Conservation (phyloP, 108 stramenopile genomes). For the Fragilaria crotonensis region DNA sequence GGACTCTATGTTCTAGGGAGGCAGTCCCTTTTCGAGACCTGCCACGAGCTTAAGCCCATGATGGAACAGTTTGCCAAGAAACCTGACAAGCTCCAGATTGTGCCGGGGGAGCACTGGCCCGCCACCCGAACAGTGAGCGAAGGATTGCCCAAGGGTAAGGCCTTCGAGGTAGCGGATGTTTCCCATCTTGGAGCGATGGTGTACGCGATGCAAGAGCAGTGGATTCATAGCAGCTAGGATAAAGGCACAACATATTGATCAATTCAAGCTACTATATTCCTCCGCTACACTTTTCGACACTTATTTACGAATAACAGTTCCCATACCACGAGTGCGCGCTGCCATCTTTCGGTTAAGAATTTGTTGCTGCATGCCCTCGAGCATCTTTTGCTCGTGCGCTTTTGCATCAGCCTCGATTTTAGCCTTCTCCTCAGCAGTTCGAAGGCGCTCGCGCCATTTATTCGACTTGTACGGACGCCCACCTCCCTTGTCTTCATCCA, state of each 20-base stretch:
- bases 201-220: constrained; percentile 67
- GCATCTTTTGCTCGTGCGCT: constrained; percentile 13
- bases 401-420: constrained; percentile 26
- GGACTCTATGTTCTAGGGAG: constrained; percentile 94
- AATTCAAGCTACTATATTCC: too few species aligned
- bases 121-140: constrained; percentile 46
- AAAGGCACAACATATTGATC: too few species aligned
- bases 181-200: constrained; percentile 71
- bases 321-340: constrained; percentile 5
- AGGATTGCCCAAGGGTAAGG: constrained; percentile 25
- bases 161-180: constrained; percentile 68
- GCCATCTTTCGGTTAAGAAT: neutral
- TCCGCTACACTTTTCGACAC: neutral
- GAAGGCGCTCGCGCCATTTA: constrained; percentile 80
- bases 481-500: constrained; percentile 70
- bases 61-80: constrained; percentile 54
- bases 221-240: neutral
- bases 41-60: constrained; percentile 63
- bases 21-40: constrained; percentile 50
- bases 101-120: constrained; percentile 55
- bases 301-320: constrained; percentile 5
- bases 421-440: constrained; percentile 67
- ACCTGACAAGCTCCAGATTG: constrained; percentile 57
- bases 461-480: constrained; percentile 82
- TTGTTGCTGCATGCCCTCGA: constrained; percentile 5